phyloP scores from a whole-genome alignment of 23 red algal species.

The Cyanidiococcus yangmingshanensis region DNA sequence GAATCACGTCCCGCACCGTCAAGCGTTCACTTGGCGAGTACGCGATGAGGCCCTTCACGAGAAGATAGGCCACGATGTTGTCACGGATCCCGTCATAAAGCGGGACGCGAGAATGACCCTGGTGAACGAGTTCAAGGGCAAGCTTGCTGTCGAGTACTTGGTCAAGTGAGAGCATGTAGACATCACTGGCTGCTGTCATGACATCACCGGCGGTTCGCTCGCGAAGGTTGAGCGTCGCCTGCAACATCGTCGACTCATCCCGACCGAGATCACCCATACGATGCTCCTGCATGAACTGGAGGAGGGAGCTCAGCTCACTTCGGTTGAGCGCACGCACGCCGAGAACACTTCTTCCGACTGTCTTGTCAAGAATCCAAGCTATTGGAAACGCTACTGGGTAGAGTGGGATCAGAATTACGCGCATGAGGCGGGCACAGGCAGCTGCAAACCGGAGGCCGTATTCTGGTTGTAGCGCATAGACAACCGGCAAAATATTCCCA shows the following conservation, averaged over 20 bases:
- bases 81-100: constrained; percentile 9
- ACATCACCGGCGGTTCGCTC: constrained; percentile 27
- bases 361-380: constrained; percentile 4
- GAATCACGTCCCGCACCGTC: constrained; percentile 9
- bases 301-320: background rate
- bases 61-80: constrained; percentile 34
- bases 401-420: background rate
- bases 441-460: background rate
- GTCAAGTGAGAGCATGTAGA: constrained; percentile 39
- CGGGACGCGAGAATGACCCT: constrained; percentile 29
- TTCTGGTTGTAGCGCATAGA: background rate
- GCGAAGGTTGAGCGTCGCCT: constrained; percentile 24
- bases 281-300: constrained; percentile 17
- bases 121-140: constrained; percentile 21
- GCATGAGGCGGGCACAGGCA: background rate
- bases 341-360: background rate
- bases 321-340: constrained; percentile 16
- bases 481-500: background rate
- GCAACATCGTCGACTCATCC: background rate
- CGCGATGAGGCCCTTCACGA: constrained; percentile 35
- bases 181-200: constrained; percentile 34
- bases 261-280: background rate
- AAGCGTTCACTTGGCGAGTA: constrained; percentile 26
- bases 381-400: background rate
- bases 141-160: constrained; percentile 20